Percentiles rank a stretch among this genome's conserved stretches.
These are phyloP conservation scores for Erucastrum elatum DNA, from an alignment of 345 rosid species.

Conservation along the genomic window DNA sequence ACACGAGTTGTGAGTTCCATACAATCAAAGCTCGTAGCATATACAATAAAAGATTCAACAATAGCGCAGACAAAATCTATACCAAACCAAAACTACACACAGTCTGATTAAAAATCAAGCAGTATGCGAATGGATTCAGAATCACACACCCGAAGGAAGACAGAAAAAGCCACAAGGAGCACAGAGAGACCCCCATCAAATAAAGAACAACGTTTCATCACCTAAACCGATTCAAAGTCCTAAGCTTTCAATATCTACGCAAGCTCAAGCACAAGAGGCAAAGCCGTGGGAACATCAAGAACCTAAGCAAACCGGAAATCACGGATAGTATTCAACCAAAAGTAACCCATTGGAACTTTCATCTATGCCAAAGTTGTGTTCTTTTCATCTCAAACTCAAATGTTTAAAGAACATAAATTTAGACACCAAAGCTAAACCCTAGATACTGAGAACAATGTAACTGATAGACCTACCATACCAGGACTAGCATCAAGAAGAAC, in stretches of 20 bases:
- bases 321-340: neutral
- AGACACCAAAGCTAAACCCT: neutral
- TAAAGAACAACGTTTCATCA: neutral
- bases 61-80: no score
- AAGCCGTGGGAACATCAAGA: neutral
- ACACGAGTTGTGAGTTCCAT: neutral
- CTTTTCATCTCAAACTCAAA: neutral
- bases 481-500: no score
- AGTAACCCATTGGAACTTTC: neutral
- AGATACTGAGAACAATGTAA: neutral
- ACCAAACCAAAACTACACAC: neutral
- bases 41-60: no score
- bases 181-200: neutral
- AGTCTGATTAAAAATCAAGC: neutral
- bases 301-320: neutral
- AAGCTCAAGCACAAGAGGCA: neutral
- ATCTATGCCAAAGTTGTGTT: neutral
- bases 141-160: neutral
- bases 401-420: neutral
- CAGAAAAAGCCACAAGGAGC: neutral
- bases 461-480: neutral
- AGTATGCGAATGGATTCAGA: neutral
- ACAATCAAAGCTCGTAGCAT: neutral
- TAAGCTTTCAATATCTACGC: neutral
- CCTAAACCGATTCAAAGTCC: no score